Evolutionary conservation across 306 rosid genomes (phyloP), one percentile per base, ranked within the genome.

Genomic region (Alnus glutinosa): DNA sequence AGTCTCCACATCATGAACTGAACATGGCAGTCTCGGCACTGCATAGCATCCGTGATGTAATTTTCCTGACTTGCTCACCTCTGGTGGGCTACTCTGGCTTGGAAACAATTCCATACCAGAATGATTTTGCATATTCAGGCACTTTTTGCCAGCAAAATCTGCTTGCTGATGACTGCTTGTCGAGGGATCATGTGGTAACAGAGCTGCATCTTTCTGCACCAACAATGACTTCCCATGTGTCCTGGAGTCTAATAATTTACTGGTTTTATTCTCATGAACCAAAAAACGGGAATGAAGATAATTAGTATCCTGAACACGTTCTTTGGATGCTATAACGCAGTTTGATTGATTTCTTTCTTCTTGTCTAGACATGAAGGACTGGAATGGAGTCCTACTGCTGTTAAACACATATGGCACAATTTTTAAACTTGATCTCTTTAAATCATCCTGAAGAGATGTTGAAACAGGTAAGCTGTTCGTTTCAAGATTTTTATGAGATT

Each of bases 361-460:
- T 7, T 85, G 87, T 42, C 70, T 78, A 77, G 34, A 42, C 39
- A 42, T 36, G 67, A 85, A 58, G 39, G 85, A 55, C 39, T 80
- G 80, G 81, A 88, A 47, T 79, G 87, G 79, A 74, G 81, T 61
- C 80, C 81, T 83, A 63, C 79, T 85, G 58, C 83, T 75, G 78
- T 78, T 77, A 73, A 50, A 51, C 70, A 75, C 89, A 82, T 66
- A 73, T 3, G 84, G 89, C 81, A 75, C 68, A 28, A 75, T 8
- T 62, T 83, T 86, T 55, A 92, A 83, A 87, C 82, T 75, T 54
- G 93, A 81, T 75, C 77, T 85, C 77, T 61, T n/a, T 70, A 75
- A 58, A 61, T 76, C 85, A 77, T 79, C 83, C 73, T 59, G 70
- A 10, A 64, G 28, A 69, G 89, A 55, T 80, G 90, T 77, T 3